phyloP scores from a whole-genome alignment of 2,329 filamentous ascomycete genomes.

The Microsporum ferrugineum region DNA sequence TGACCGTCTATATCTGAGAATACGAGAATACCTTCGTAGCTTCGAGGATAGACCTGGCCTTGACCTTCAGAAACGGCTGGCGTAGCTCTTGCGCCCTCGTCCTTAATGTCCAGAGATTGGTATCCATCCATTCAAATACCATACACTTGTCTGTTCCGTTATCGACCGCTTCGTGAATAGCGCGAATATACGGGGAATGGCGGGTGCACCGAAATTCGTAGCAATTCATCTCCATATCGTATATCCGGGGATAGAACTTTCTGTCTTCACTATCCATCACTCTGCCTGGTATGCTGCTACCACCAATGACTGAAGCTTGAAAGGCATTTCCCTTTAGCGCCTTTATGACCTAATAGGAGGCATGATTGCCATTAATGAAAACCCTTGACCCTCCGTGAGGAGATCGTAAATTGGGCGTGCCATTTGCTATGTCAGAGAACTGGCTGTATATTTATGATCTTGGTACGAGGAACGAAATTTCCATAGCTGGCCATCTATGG shows the following conservation, averaged over 20 bases:
- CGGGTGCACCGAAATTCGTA: conserved; percentile 7
- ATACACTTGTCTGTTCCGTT: conserved; percentile 11
- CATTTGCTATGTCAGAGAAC: background rate
- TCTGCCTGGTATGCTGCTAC: background rate
- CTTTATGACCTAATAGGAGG: background rate
- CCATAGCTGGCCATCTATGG: background rate
- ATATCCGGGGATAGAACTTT: background rate
- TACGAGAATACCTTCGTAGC: background rate
- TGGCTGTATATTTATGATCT: background rate
- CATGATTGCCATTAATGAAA: background rate
- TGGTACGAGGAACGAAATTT: background rate
- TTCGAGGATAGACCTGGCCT: background rate
- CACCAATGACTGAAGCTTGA: background rate
- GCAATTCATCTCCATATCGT: background rate
- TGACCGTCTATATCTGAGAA: background rate
- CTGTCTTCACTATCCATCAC: background rate
- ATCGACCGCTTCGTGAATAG: conserved; percentile 6
- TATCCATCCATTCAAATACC: conserved; percentile 12
- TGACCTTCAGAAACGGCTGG: background rate
- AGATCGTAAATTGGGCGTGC: background rate
- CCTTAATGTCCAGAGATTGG: conserved; percentile 7
- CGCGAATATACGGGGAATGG: conserved; percentile 4
- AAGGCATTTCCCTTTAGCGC: background rate
- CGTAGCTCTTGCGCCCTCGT: background rate
- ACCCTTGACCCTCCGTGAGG: background rate